Evolutionary conservation across 352 stramenopile genomes (phyloP).

Genomic region (Phytopythium mirpurense): DNA sequence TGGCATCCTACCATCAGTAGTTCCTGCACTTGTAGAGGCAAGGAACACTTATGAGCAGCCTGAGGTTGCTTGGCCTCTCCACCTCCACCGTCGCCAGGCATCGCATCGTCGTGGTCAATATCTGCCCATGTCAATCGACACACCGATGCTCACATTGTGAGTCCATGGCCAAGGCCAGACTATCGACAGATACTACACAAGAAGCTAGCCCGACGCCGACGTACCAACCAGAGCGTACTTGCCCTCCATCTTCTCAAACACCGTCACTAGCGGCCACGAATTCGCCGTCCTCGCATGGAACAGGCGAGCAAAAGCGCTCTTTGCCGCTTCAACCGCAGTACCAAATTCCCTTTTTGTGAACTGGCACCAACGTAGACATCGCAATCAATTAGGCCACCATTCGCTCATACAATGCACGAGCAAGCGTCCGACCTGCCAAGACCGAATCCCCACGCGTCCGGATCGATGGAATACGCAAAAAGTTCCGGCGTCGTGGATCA

Average conservation of each 20-base stretch:
- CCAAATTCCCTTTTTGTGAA: slow-evolving; percentile 8
- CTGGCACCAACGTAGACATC: no score
- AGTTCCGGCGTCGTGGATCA: slow-evolving; percentile 35
- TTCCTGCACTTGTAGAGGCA: slow-evolving; percentile 28
- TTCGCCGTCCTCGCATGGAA: slow-evolving; percentile 61
- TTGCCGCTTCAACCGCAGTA: slow-evolving; percentile 13
- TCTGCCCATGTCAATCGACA: no score
- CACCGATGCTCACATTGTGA: no score
- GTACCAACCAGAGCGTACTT: slow-evolving; percentile 68
- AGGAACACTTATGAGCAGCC: no score
- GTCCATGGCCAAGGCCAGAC: no score
- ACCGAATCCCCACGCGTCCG: slow-evolving; percentile 54
- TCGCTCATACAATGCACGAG: no score
- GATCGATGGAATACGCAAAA: slow-evolving; percentile 61
- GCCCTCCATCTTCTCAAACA: slow-evolving; percentile 34
- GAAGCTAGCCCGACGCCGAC: no score
- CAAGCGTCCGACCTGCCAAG: slow-evolving; percentile 27
- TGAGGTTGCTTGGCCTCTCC: no score
- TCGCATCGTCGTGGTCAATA: no score
- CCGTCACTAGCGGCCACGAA: slow-evolving; percentile 36
- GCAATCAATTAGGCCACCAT: no score
- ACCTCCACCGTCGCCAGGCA: no score
- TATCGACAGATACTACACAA: no score
- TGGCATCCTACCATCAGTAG: slow-evolving; percentile 33
- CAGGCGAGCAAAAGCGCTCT: slow-evolving; percentile 28